phyloP scores from a whole-genome alignment of 2,329 filamentous ascomycete genomes.

The Aspergillus sp. region DNA sequence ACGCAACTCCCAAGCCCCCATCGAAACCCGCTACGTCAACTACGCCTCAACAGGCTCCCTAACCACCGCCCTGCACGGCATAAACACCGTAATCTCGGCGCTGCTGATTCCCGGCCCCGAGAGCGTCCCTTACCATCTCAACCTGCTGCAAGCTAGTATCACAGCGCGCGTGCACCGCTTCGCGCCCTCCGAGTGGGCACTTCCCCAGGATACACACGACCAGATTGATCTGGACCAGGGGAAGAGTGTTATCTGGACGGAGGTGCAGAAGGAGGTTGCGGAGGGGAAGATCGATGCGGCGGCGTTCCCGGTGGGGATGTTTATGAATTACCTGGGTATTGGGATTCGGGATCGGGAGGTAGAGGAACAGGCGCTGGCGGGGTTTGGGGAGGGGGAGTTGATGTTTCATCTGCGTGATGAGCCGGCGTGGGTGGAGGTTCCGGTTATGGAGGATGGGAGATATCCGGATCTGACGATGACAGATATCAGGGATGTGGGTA shows the following conservation, averaged over 20 bases:
- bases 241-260: constrained; percentile 26
- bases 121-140: constrained; percentile 35
- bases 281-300: constrained; percentile 26
- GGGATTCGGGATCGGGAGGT: constrained; percentile 11
- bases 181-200: constrained; percentile 45
- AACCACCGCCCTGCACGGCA: constrained; percentile 15
- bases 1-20: not conserved
- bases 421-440: constrained; percentile 25
- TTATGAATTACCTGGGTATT: constrained; percentile 38
- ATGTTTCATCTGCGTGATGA: constrained; percentile 22
- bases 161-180: constrained; percentile 47
- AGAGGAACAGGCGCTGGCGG: not conserved
- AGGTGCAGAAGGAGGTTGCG: constrained; percentile 21
- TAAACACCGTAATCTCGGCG: constrained; percentile 29
- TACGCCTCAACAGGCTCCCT: constrained; percentile 24
- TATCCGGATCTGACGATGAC: constrained; percentile 31
- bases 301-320: constrained; percentile 32
- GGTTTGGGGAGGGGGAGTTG: constrained; percentile 3
- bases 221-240: constrained; percentile 23
- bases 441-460: constrained; percentile 21
- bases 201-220: constrained; percentile 16
- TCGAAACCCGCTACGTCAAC: constrained; percentile 27
- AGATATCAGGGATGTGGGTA: constrained; percentile 31
- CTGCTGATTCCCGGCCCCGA: constrained; percentile 22
- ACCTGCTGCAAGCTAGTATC: constrained; percentile 44